These are phyloP conservation scores for Plasmopara halstedii DNA, from an alignment of 352 stramenopile genomes.

Conservation along the genomic window DNA sequence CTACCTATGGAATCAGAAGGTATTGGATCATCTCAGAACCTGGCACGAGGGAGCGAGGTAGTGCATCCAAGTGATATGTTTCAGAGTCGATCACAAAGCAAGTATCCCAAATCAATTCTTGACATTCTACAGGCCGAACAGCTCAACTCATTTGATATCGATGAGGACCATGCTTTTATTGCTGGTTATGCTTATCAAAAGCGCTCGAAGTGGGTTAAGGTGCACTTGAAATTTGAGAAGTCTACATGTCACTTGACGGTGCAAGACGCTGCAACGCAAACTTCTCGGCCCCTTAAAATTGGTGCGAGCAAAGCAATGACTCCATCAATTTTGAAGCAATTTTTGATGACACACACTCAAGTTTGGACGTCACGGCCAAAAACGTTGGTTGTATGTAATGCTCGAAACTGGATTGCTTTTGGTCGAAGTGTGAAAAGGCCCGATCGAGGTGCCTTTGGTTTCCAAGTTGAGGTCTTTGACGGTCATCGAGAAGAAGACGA, in stretches of 20 bases:
- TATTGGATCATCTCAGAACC: conserved; percentile 53
- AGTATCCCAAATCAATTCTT: conserved; percentile 62
- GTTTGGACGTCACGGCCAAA: conserved; percentile 48
- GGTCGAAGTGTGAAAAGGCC: conserved; percentile 62
- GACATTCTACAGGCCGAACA: conserved; percentile 57
- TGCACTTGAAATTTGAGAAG: conserved; percentile 66
- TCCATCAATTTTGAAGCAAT: conserved; percentile 46
- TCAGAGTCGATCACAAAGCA: conserved; percentile 59
- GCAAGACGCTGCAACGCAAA: conserved; percentile 24
- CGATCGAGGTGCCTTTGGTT: conserved; percentile 55
- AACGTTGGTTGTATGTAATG: conserved; percentile 66
- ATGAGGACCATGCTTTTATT: conserved; percentile 46
- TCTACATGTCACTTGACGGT: conserved; percentile 41
- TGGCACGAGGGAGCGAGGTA: conserved; percentile 42
- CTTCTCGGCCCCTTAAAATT: conserved; percentile 2
- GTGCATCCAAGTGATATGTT: conserved; percentile 68
- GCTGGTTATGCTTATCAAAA: conserved; percentile 72
- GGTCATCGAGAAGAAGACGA: conserved; percentile 61
- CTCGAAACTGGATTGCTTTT: conserved; percentile 71
- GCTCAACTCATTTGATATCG: conserved; percentile 43
- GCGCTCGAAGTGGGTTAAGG: conserved; percentile 62
- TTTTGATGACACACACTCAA: conserved; percentile 49
- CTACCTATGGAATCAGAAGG: conserved; percentile 67
- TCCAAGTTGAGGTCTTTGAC: conserved; percentile 75
- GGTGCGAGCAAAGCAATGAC: conserved; percentile 11